These are phyloP conservation scores for Eucalyptus brandiana DNA, from an alignment of 345 rosid species.

Conservation along the genomic window DNA sequence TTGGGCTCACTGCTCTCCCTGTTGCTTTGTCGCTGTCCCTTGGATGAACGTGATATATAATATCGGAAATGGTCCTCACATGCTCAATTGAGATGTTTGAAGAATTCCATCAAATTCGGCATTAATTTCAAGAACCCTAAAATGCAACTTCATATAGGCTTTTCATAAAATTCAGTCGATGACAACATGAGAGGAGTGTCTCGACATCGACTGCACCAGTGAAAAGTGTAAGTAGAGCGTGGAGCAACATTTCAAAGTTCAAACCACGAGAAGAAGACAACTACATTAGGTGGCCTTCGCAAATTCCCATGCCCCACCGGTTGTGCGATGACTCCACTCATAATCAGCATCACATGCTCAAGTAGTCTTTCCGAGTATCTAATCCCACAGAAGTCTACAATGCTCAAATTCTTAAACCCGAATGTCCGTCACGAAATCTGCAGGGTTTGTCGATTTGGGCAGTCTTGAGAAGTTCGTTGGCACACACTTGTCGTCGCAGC, in stretches of 20 bases:
- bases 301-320: neutral
- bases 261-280: neutral
- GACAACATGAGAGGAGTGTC: neutral
- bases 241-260: neutral
- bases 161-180: neutral
- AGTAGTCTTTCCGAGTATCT: neutral
- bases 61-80: neutral
- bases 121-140: neutral
- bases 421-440: neutral
- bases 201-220: neutral
- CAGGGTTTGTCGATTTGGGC: neutral
- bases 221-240: neutral
- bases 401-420: neutral
- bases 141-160: neutral
- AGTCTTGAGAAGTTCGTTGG: neutral
- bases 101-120: neutral
- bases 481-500: neutral
- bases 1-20: neutral
- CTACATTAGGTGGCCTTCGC: neutral
- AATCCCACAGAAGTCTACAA: neutral
- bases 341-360: neutral
- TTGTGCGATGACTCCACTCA: neutral
- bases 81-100: neutral
- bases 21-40: neutral
- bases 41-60: neutral